A percentile compares a stretch with the other conserved stretches of the same genome.
Conservation (phyloP, 78 protist genomes). For the Anaeramoeba flamelloides region DNA sequence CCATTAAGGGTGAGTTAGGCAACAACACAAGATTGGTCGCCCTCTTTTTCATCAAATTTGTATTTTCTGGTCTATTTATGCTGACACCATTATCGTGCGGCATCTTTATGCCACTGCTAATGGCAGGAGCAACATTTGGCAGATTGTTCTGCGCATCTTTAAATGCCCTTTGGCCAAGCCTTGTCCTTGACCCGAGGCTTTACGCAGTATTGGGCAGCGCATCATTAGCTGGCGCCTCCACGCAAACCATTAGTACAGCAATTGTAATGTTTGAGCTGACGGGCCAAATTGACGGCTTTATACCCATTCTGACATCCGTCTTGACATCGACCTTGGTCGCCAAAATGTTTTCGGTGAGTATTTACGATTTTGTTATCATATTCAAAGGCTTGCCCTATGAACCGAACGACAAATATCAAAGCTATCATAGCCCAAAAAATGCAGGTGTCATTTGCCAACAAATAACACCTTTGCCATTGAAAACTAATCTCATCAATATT, state of each 20-base stretch:
- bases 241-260: conserved; percentile 41
- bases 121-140: conserved; percentile 49
- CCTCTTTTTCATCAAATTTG: not conserved
- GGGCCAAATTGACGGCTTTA: conserved; percentile 35
- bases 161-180: conserved; percentile 21
- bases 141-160: conserved; percentile 40
- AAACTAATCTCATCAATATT: too few species aligned
- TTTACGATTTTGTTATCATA: conserved; percentile 39
- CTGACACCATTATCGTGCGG: conserved; percentile 48
- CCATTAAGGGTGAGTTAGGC: too few species aligned
- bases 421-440: too few species aligned
- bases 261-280: conserved; percentile 52
- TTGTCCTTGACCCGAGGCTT: conserved; percentile 21
- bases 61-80: conserved; percentile 27
- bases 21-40: too few species aligned
- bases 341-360: conserved; percentile 29
- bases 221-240: conserved; percentile 48
- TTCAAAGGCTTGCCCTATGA: conserved; percentile 46
- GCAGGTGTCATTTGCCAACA: too few species aligned
- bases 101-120: conserved; percentile 45
- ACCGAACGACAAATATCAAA: too few species aligned
- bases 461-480: too few species aligned
- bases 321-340: conserved; percentile 35
- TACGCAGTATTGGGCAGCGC: conserved; percentile 66
- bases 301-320: conserved; percentile 46